Evolutionary conservation across 371 early-diverging fungal genomes (phyloP).

Genomic region (Rozella allomycis): DNA sequence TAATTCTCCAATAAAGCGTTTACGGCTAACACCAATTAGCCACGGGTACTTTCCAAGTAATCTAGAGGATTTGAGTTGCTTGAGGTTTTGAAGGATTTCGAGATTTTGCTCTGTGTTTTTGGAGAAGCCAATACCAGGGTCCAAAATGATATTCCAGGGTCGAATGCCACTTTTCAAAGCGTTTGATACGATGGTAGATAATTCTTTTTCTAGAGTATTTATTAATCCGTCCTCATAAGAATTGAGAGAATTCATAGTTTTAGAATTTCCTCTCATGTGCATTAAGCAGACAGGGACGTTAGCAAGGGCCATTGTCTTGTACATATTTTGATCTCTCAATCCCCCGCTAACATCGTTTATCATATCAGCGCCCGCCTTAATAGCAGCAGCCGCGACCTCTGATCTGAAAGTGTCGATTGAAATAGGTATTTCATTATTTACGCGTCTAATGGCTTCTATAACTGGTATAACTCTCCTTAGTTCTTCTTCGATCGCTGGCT

Average conservation of each 20-base stretch:
- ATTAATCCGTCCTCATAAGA: slow-evolving; percentile 54
- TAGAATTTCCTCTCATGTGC: slow-evolving; percentile 87
- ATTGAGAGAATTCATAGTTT: slow-evolving; percentile 58
- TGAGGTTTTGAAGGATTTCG: slow-evolving; percentile 48
- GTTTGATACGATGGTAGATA: slow-evolving; percentile 35
- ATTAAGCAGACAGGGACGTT: slow-evolving; percentile 76
- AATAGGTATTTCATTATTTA: slow-evolving; percentile 33
- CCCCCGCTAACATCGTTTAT: slow-evolving; percentile 91
- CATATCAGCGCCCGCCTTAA: slow-evolving; percentile 64
- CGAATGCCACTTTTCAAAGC: slow-evolving; percentile 57
- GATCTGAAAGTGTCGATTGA: slow-evolving; percentile 84
- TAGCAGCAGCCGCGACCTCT: slow-evolving; percentile 51
- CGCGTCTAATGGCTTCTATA: slow-evolving; percentile 32
- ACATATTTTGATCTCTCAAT: slow-evolving; percentile 53
- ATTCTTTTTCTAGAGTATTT: slow-evolving; percentile 37
- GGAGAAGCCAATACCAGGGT: slow-evolving; percentile 93
- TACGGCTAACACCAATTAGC: slow-evolving; percentile 41
- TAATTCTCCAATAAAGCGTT: slow-evolving; percentile 6
- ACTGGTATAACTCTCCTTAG: slow-evolving; percentile 67
- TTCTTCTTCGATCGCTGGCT: slow-evolving; percentile 49
- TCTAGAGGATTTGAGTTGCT: slow-evolving; percentile 21
- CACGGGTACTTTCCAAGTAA: slow-evolving; percentile 11
- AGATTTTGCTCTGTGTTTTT: slow-evolving; percentile 68
- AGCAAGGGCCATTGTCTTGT: slow-evolving; percentile 43
- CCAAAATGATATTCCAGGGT: slow-evolving; percentile 86